Percentiles rank a stretch among this genome's conserved stretches.
phyloP scores from a whole-genome alignment of 179 eudicot species.

The Sideroxylon spinosum region DNA sequence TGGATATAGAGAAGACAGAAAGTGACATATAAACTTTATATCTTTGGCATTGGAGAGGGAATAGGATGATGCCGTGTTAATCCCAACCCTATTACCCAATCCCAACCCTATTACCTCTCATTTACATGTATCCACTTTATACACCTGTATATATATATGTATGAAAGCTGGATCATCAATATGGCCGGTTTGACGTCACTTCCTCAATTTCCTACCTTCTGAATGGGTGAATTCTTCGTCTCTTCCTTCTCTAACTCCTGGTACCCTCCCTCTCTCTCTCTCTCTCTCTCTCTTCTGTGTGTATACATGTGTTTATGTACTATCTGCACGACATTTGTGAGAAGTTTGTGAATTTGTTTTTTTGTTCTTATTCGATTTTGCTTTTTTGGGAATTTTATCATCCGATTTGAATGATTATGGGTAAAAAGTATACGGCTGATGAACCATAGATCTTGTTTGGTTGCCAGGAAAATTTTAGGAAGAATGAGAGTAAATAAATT shows the following conservation, averaged over 20 bases:
- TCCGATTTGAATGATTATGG: not conserved
- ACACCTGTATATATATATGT: not conserved
- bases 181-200: not conserved
- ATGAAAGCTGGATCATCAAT: not conserved
- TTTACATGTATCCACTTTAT: not conserved
- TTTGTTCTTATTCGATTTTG: not conserved
- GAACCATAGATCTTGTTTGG: not conserved
- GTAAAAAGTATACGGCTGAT: not conserved
- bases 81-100: no score
- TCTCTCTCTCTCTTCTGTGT: conserved; percentile 6
- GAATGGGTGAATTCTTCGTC: not conserved
- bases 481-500: not conserved
- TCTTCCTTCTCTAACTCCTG: conserved; percentile 12
- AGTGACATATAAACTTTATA: no score
- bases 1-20: no score
- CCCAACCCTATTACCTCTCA: no score
- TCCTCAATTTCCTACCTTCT: not conserved
- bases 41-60: no score
- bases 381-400: not conserved
- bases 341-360: not conserved
- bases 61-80: no score
- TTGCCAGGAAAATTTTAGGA: not conserved
- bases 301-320: not conserved
- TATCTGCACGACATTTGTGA: not conserved
- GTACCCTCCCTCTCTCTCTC: not conserved